Evolutionary conservation across 2,329 filamentous ascomycete genomes (phyloP).

Genomic region (Clonostachys rhizophaga): DNA sequence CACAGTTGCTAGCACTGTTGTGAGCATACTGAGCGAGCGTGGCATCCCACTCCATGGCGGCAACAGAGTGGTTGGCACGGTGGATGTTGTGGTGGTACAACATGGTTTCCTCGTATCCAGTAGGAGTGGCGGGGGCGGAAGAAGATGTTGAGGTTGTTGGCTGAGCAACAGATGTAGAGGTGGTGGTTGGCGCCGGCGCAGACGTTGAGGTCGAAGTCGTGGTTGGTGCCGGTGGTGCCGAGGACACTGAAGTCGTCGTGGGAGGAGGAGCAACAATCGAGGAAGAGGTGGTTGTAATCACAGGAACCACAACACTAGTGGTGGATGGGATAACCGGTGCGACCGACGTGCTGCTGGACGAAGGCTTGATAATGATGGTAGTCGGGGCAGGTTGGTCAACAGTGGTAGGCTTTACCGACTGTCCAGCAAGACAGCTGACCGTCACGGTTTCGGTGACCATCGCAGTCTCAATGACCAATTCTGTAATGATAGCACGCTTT

Average conservation of each 20-base stretch:
- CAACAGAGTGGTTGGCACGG: conserved; percentile 74
- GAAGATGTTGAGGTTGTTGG: conserved; percentile 13
- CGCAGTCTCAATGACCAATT: conserved; percentile 32
- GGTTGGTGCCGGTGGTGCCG: background rate
- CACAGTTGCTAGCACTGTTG: conserved; percentile 60
- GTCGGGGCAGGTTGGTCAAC: conserved; percentile 7
- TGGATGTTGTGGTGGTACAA: conserved; percentile 81
- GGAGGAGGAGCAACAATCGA: conserved; percentile 1
- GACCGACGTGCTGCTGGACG: conserved; percentile 4
- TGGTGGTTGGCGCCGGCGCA: conserved; percentile 6
- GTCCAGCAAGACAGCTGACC: conserved; percentile 10
- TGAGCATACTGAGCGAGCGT: conserved; percentile 60
- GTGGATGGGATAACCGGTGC: background rate
- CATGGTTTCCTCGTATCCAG: conserved; percentile 28
- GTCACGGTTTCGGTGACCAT: conserved; percentile 38
- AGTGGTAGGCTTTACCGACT: conserved; percentile 14
- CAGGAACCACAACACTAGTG: background rate
- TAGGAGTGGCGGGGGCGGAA: background rate
- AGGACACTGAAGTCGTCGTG: background rate
- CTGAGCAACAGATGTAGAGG: conserved; percentile 1
- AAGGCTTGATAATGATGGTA: background rate
- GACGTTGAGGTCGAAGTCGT: conserved; percentile 3
- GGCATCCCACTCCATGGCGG: conserved; percentile 60
- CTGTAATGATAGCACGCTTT: conserved; percentile 31
- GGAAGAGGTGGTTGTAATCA: conserved; percentile 1